These are phyloP conservation scores for Saksenaea vasiformis DNA, from an alignment of 371 early-diverging fungal genomes.

Conservation along the genomic window DNA sequence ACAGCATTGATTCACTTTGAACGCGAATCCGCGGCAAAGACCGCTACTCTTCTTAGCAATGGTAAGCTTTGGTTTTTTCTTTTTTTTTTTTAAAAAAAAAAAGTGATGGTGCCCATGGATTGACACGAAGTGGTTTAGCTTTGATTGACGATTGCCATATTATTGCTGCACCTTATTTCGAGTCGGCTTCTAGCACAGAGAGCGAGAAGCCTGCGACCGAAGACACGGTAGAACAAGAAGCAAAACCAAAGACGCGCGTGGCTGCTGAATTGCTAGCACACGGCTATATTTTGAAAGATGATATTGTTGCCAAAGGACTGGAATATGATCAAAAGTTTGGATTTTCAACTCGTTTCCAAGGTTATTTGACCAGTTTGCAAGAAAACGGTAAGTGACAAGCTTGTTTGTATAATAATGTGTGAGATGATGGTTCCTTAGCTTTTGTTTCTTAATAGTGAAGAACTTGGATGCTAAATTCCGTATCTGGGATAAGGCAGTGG, in stretches of 20 bases:
- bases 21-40: conserved; percentile 70
- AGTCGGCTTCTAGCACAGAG: conserved; percentile 22
- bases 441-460: conserved; percentile 32
- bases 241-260: conserved; percentile 60
- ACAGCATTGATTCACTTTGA: conserved; percentile 62
- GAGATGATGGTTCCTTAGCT: neutral
- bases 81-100: neutral
- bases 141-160: conserved; percentile 67
- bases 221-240: conserved; percentile 44
- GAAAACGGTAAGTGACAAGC: conserved; percentile 35
- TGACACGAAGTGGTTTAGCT: conserved; percentile 29
- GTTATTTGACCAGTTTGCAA: conserved; percentile 32
- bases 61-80: conserved; percentile 27
- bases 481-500: conserved; percentile 56
- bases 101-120: neutral
- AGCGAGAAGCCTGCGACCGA: conserved; percentile 21
- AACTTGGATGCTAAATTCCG: conserved; percentile 61
- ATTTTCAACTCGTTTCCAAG: conserved; percentile 33
- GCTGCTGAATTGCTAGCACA: conserved; percentile 67
- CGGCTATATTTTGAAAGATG: conserved; percentile 60
- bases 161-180: conserved; percentile 58
- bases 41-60: conserved; percentile 65
- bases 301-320: conserved; percentile 62
- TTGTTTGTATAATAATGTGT: neutral
- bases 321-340: conserved; percentile 59